phyloP scores from a whole-genome alignment of 1,139 yeast genomes.

The Meyerozyma elateridarum region DNA sequence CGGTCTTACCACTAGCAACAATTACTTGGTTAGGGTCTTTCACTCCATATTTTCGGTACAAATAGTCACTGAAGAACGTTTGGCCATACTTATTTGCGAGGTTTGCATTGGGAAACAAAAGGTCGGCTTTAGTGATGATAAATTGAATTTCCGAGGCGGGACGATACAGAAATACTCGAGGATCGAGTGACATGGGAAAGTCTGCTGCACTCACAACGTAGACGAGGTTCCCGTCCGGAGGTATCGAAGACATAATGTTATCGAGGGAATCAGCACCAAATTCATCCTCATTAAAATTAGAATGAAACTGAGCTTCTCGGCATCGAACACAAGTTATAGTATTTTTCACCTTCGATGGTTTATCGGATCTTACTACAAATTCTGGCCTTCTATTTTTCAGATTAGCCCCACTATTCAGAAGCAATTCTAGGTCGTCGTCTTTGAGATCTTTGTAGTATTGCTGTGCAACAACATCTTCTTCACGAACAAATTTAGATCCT shows the following conservation, averaged over 20 bases:
- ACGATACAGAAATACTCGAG: slow-evolving; percentile 31
- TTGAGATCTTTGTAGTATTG: slow-evolving; percentile 15
- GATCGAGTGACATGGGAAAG: slow-evolving; percentile 59
- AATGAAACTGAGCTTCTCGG: slow-evolving; percentile 44
- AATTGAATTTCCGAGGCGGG: slow-evolving; percentile 38
- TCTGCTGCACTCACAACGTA: slow-evolving; percentile 64
- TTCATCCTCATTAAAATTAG: slow-evolving; percentile 27
- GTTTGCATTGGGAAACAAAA: slow-evolving; percentile 34
- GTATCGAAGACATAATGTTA: slow-evolving; percentile 39
- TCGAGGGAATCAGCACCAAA: slow-evolving; percentile 32
- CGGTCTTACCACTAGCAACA: slow-evolving; percentile 40
- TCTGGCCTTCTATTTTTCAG: slow-evolving; percentile 8
- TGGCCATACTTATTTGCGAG: slow-evolving; percentile 33
- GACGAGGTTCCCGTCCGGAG: slow-evolving; percentile 45
- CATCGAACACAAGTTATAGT: slow-evolving; percentile 48
- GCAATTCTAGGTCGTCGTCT: slow-evolving; percentile 23
- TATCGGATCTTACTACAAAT: slow-evolving; percentile 4
- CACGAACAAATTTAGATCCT: slow-evolving; percentile 8
- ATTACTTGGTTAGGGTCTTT: slow-evolving; percentile 43
- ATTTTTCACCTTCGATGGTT: slow-evolving; percentile 1
- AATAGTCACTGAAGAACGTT: slow-evolving; percentile 41
- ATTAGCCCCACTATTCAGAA: slow-evolving; percentile 16
- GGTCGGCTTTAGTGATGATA: slow-evolving; percentile 57
- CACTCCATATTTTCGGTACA: slow-evolving; percentile 36
- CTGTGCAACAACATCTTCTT: slow-evolving; percentile 22